Percentiles rank a stretch among this genome's conserved stretches.
These are phyloP conservation scores for Schizophyllum amplum DNA, from an alignment of 1,284 basidiomycete species.

Conservation along the genomic window DNA sequence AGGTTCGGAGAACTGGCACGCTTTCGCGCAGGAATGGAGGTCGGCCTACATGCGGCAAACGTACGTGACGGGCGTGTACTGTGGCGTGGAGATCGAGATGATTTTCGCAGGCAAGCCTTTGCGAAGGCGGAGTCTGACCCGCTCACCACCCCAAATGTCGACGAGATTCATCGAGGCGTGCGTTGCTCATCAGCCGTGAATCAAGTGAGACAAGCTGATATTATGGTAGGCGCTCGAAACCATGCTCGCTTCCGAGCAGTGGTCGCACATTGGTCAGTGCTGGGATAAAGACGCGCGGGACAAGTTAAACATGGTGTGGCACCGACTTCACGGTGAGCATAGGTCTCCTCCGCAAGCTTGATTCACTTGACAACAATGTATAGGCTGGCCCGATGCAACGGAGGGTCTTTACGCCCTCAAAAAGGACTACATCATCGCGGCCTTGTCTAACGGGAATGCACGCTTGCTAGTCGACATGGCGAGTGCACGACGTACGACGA, in stretches of 20 bases:
- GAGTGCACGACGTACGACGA: not conserved
- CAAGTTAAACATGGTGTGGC: conserved; percentile 45
- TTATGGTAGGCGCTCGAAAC: conserved; percentile 35
- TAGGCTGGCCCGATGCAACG: conserved; percentile 51
- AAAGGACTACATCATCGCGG: too few relatives aligned
- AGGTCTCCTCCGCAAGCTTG: not conserved
- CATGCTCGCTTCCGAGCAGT: conserved; percentile 40
- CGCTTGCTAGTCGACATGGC: conserved; percentile 51
- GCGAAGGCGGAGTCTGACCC: not conserved
- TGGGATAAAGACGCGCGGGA: conserved; percentile 36
- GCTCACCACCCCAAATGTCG: conserved; percentile 30
- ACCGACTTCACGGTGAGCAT: conserved; percentile 40
- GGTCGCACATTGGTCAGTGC: conserved; percentile 33
- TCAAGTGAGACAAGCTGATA: not conserved
- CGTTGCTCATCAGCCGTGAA: not conserved
- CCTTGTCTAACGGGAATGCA: too few relatives aligned
- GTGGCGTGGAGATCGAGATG: conserved; percentile 39
- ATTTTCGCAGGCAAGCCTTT: not conserved
- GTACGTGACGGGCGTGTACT: too few relatives aligned
- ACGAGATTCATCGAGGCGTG: conserved; percentile 49
- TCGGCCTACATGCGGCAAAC: too few relatives aligned
- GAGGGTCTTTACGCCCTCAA: conserved; percentile 42
- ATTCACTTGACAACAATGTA: not conserved
- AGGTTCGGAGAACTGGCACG: conserved; percentile 30
- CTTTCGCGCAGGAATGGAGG: too few relatives aligned